Evolutionary conservation across 495 filamentous ascomycete species (phyloP), one percentile per base, ranked within the genome.

Genomic region (Neurospora sp.): DNA sequence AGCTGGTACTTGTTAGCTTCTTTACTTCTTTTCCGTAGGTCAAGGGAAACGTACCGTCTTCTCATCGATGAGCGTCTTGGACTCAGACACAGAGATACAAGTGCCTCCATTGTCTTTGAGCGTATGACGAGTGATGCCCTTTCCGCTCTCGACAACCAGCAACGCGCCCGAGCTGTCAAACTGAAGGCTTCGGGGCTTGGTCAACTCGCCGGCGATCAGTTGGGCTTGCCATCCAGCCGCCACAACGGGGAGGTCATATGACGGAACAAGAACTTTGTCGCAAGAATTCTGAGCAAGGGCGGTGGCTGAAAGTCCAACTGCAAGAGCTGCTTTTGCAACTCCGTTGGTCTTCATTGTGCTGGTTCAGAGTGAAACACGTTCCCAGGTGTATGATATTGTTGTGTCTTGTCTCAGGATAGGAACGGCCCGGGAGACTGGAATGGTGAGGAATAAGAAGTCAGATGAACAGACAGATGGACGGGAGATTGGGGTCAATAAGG

Each of bases 161-260:
- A 92, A 77, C 22, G 85, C 83, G 1, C 90, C 89, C 7, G 77
- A 73, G 10, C 68, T 77, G 76, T 91, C 90, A 74, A 91, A 90
- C 16, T 84, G 74, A 42, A 92, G 85, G 14, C 85, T 85, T n/a
- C 90, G 82, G 4, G 90, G 89, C 40, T 78, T 81, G 14, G 74
- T 82, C 70, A 92, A 76, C 7, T 83, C 84, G 5, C 82, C 85
- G 12, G 84, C 87, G 11, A 91, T 80, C 0, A 91, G 80, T 70
- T 87, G 84, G 1, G 83, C 84, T 18, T 79, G 76, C 80, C 88
- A 92, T 39, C 89, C 89, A 35, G 78, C 70, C 11, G 87, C 86
- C 14, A 91, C 81, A 0, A 84, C 80, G 0, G 90, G 89, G 7
- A 88, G 78, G 0, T 84, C 80, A 35, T 89, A 90, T 40, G 35